A percentile compares a stretch with the other conserved stretches of the same genome.
phyloP scores from a whole-genome alignment of 2,329 filamentous ascomycete genomes.

The Apiospora rasikravindrae region DNA sequence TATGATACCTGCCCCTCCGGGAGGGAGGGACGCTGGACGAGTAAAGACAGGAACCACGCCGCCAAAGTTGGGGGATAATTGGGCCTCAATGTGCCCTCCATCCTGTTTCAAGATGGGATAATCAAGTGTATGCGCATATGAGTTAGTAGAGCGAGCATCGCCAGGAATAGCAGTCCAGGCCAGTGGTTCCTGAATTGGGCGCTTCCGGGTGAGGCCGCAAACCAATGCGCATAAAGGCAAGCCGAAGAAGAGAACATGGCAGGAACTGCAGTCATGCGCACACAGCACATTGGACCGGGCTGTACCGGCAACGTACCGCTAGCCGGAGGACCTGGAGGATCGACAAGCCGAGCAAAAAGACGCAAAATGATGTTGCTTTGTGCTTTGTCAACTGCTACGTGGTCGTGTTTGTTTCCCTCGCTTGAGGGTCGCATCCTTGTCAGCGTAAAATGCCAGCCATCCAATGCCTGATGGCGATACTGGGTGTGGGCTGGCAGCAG shows the following conservation, averaged over 20 bases:
- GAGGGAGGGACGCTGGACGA: background rate
- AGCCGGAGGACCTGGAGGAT: background rate
- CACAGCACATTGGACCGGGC: background rate
- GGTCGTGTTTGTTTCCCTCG: conserved; percentile 24
- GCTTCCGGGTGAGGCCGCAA: conserved; percentile 28
- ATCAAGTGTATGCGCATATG: background rate
- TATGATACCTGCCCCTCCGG: conserved; percentile 9
- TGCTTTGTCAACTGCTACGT: conserved; percentile 22
- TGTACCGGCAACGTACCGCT: background rate
- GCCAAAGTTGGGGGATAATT: conserved; percentile 14
- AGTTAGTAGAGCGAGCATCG: background rate
- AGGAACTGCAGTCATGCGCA: conserved; percentile 7
- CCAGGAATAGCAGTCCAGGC: conserved; percentile 10
- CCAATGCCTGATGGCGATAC: conserved; percentile 9
- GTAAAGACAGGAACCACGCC: background rate
- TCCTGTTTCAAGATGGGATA: conserved; percentile 18
- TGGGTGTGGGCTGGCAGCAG: conserved; percentile 16
- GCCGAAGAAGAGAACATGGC: background rate
- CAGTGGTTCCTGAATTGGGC: conserved; percentile 36
- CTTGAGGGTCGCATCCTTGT: conserved; percentile 12
- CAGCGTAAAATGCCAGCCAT: background rate
- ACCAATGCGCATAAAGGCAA: conserved; percentile 4
- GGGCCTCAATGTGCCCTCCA: conserved; percentile 24
- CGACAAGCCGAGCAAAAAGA: background rate
- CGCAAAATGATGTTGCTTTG: background rate